These are phyloP conservation scores for Psidium guajava DNA, from an alignment of 345 rosid species.

Conservation along the genomic window DNA sequence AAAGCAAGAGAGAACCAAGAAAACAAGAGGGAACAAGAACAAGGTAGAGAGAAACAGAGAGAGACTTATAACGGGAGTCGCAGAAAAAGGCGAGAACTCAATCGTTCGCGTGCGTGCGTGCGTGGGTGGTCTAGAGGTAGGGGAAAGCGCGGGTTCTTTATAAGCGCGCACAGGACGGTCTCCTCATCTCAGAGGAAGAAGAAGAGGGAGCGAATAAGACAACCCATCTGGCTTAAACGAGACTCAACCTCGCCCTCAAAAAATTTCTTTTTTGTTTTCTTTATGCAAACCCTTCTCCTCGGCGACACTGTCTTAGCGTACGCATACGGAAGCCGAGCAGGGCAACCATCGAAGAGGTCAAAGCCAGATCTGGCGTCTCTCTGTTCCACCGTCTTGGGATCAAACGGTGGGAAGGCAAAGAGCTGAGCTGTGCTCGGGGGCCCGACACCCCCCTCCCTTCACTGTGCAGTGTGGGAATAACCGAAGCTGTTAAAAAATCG, in stretches of 20 bases:
- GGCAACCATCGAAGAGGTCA: background rate
- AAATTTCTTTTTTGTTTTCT: background rate
- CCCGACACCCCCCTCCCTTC: background rate
- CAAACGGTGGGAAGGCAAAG: background rate
- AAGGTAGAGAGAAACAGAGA: background rate
- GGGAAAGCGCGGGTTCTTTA: background rate
- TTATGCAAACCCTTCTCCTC: background rate
- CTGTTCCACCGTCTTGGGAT: background rate
- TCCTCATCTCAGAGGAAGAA: background rate
- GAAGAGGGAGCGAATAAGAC: background rate
- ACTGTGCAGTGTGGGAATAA: slow-evolving; percentile 6
- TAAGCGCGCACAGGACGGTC: background rate
- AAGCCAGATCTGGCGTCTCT: background rate
- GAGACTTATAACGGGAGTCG: background rate
- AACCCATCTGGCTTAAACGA: slow-evolving; percentile 7
- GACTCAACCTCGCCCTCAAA: background rate
- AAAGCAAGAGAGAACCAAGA: background rate
- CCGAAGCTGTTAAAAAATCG: slow-evolving; percentile 7
- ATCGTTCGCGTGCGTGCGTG: background rate
- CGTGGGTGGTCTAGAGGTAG: background rate
- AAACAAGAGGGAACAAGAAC: background rate
- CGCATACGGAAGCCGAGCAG: background rate
- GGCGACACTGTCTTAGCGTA: background rate
- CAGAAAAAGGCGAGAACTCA: background rate
- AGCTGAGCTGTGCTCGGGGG: background rate